Base-by-base conservation (phyloP, 441 rosid genomes). In the Aleurites moluccanus region DNA sequence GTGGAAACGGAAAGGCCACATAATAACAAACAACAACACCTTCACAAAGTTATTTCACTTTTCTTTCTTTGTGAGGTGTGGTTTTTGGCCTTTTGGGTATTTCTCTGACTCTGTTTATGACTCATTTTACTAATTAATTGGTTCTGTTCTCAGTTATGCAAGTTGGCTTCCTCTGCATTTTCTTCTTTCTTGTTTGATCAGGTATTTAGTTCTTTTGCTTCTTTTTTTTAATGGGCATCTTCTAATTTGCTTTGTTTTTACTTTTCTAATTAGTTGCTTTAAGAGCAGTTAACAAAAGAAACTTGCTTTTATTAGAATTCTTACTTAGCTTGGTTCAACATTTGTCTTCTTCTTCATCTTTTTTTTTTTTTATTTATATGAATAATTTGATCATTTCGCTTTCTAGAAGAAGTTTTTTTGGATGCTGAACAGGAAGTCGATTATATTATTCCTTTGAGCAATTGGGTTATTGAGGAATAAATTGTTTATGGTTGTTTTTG, bases 151-250 rank as follows among this genome's bases (percentile, higher is more conserved):
- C 67, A 56, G 76, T 76, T 84, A 76, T 85, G 81, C 69, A 63
- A 55, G 74, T 53, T 83, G 66, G 61, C 83, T 82, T 66, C 47
- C 67, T 49, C 81, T 69, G 80, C 86, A 76, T 81, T 82, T 72
- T 73, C 72, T 74, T 76, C 78, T 75, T 73, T 73, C 68, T 74
- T 81, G 81, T 79, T 77, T 84, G 78, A 78, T 84, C 89, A 83
- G 92, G 92, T 91, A 69, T 63, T 55, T 55, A 55, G 10, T 55
- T 69, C 2, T 23, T 20, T 73, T 45, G 20, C 55, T 65, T 30
- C 20, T 62, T 52, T 49, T 14, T 77, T 83, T 74, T 10, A 74
- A 16, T 59, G 70, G 59, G 75, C 30, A 67, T 73, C 33, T 71
- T 72, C 30, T 71, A 11, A 1, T 33, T 49, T 6, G 6, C 28